Evolutionary conservation across 2,329 filamentous ascomycete species (phyloP), one percentile per base, ranked within the genome.

Genomic region (Hirsutella minnesotensis): DNA sequence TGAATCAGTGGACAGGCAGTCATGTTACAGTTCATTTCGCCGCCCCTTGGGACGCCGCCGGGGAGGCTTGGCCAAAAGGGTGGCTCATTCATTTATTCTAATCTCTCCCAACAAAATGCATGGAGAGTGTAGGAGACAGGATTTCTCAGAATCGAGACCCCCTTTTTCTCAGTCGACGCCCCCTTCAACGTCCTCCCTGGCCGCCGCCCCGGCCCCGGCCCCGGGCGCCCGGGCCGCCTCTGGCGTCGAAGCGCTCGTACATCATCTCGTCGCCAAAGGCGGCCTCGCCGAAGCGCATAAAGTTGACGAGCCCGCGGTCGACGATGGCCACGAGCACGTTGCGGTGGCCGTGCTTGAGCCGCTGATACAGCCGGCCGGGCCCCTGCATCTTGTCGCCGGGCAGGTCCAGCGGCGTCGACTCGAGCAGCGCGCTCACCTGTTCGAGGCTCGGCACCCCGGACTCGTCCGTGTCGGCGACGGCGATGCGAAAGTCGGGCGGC

Each of bases 241-340:
- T 63, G 47, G 53, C 66, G 50, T 57, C 69, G 49, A 73, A 72
- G 41, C 76, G 65, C 55, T 81, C 77, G 53, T 79, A 87, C 31
- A 95, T 55, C 59, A 66, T 77, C 61, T 94, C 87, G 48, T 78
- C 74, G 0, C 72, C 81, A 62, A 95, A 95, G 1, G 81, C 81
- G 10, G 79, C 80, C 66, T 96, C 88, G 1, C 76, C 79, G 45
- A 95, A 72, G 20, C 85, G 70, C 54, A 95, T 69, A 58, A 90
- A 96, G 59, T 90, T 96, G 38, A 89, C 83, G 19, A 96, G 73
- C 0, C 92, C 92, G 48, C 87, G 77, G 58, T 96, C 92, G 29
- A 95, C 88, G 2, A 96, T 76, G 0, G 89, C 92, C 20, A 98
- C 60, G 29, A 95, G 69, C 27, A 92, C 84, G 60, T 86, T 92